Base-by-base conservation (phyloP, 805 yeast genomes). In the Candida ponderosae region DNA sequence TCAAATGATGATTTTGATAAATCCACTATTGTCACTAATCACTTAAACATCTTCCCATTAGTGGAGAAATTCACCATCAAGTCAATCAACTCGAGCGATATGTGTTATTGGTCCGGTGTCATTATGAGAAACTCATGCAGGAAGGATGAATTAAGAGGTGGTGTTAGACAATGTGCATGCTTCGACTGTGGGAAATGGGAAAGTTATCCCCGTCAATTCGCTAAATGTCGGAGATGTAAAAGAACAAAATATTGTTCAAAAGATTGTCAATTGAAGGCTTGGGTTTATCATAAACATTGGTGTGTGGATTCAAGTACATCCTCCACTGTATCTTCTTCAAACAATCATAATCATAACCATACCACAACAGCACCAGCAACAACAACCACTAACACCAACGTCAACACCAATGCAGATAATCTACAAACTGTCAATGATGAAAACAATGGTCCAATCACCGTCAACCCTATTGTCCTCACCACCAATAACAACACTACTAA, bases 51-150 rank as follows among this genome's bases (percentile, higher is more conserved):
- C 20, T 90, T 93, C 62, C 96, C 95, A 9, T 62, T 90, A 46
- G 97, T 90, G 29, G 98, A 90, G 58, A 79, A 84, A 57, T 90
- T 86, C 56, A 90, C 97, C 0, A 73, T 76, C 16, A 70, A 70
- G 38, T 67, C 72, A 37, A 62, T 68, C 33, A 75, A 81, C 46
- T 76, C 86, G 4, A 74, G 80, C 31, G 96, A 89, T 47, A 77
- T 88, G 68, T 81, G 83, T 47, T 88, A 89, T 59, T 90, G 98
- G 98, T 86, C 97, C 3, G 93, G 96, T 4, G 95, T 90, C n/a
- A 87, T 89, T 29, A 93, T 93, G 89, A 70, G 97, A 38, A 93
- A 93, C 58, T 88, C 96, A 1, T 90, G 96, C 56, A 74, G 97
- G 40, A 79, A 89, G 51, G 93, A 90, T 56, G 97, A 89, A 53